A percentile compares a stretch with the other conserved stretches of the same genome.
phyloP scores from a whole-genome alignment of 139 green algal genomes.

The Asterochloris erici region DNA sequence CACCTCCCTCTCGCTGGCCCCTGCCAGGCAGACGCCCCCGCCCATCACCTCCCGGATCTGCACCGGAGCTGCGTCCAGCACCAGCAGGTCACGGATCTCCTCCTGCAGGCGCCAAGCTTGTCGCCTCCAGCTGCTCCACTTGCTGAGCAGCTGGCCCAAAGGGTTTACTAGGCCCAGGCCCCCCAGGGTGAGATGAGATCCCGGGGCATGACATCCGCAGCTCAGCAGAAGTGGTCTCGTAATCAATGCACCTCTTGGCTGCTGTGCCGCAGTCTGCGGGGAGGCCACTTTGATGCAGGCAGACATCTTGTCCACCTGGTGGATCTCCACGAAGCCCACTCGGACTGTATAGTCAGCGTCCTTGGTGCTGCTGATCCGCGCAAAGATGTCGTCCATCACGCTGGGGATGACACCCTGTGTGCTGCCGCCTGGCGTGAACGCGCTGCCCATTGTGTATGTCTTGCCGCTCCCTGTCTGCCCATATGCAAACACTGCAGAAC shows the following conservation, averaged over 20 bases:
- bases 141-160: neutral
- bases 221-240: neutral
- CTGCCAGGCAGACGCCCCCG: slow-evolving; percentile 73
- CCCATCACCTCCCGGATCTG: slow-evolving; percentile 74
- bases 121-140: neutral
- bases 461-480: slow-evolving; percentile 71
- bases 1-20: slow-evolving; percentile 79
- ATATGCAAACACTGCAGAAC: slow-evolving; percentile 74
- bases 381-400: slow-evolving; percentile 77
- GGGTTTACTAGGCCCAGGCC: no score
- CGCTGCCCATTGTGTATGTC: slow-evolving; percentile 87
- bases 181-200: no score
- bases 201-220: neutral
- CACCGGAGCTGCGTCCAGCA: slow-evolving; percentile 29
- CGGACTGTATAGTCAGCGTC: slow-evolving; percentile 64
- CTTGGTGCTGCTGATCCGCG: slow-evolving; percentile 38
- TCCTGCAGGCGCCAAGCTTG: slow-evolving; percentile 47
- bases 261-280: neutral
- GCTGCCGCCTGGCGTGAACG: slow-evolving; percentile 49
- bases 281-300: no score
- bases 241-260: neutral
- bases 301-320: slow-evolving; percentile 61
- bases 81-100: slow-evolving; percentile 82
- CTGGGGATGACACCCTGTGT: slow-evolving; percentile 75
- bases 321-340: slow-evolving; percentile 92